These are phyloP conservation scores for Tarenaya hassleriana DNA, from an alignment of 345 rosid species.

Conservation along the genomic window DNA sequence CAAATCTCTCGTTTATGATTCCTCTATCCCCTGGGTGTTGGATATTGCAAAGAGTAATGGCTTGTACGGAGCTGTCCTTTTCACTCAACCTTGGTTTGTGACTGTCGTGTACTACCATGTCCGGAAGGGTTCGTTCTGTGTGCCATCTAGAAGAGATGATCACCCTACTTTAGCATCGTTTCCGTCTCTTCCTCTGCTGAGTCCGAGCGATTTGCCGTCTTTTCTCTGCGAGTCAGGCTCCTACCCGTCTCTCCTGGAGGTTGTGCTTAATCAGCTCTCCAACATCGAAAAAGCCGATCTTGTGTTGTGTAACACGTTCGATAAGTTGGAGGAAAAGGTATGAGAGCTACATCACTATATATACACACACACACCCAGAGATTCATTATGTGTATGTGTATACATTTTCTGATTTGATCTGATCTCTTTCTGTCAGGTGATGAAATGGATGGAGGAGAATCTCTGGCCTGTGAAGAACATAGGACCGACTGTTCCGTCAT, in stretches of 20 bases:
- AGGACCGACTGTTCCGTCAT: conserved; percentile 54
- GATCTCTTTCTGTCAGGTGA: conserved; percentile 19
- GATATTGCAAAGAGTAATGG: conserved; percentile 38
- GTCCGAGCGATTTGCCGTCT: conserved; percentile 36
- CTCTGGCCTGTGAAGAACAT: conserved; percentile 33
- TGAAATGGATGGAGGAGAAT: conserved; percentile 33
- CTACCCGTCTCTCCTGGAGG: conserved; percentile 16
- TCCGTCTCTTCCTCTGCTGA: conserved; percentile 34
- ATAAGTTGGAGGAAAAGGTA: conserved; percentile 39
- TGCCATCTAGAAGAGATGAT: conserved; percentile 23
- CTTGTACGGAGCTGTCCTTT: conserved; percentile 30
- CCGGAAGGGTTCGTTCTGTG: conserved; percentile 16
- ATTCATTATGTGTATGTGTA: too few relatives aligned
- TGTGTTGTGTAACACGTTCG: conserved; percentile 39
- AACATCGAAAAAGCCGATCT: conserved; percentile 28
- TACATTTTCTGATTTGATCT: too few relatives aligned
- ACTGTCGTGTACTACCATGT: conserved; percentile 33
- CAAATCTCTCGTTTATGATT: conserved; percentile 38
- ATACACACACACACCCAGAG: too few relatives aligned
- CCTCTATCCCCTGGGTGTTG: conserved; percentile 43
- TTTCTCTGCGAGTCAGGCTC: conserved; percentile 24
- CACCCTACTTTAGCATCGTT: conserved; percentile 26
- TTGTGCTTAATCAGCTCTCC: conserved; percentile 26
- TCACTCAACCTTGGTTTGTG: conserved; percentile 48
- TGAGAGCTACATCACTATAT: too few relatives aligned